A percentile compares a stretch with the other conserved stretches of the same genome.
Evolutionary conservation across 1,284 basidiomycete genomes (phyloP).

Genomic region (Athelia psychrophila): DNA sequence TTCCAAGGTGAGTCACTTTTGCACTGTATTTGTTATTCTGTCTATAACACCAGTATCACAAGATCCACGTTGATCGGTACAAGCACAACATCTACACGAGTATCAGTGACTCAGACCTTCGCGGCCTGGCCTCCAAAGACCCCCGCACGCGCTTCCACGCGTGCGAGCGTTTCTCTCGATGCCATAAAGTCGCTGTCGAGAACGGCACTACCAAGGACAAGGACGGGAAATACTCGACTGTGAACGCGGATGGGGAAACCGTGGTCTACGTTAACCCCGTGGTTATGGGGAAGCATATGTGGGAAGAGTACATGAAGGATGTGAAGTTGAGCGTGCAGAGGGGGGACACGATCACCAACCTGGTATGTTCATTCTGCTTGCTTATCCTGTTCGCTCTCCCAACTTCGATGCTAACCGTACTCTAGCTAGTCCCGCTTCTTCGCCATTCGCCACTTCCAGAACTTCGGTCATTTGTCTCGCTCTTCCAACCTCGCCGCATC

Average conservation of each 20-base stretch:
- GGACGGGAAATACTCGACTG: constrained; percentile 16
- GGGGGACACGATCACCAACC: constrained; percentile 48
- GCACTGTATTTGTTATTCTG: constrained; percentile 8
- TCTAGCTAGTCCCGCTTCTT: constrained; percentile 76
- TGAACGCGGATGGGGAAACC: constrained; percentile 42
- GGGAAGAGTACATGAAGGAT: constrained; percentile 57
- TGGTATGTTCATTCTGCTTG: constrained; percentile 43
- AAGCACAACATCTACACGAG: constrained; percentile 69
- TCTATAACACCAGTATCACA: constrained; percentile 1
- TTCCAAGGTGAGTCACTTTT: constrained; percentile 41
- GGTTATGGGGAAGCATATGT: constrained; percentile 56
- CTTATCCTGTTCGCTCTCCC: not conserved
- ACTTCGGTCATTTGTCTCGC: constrained; percentile 70
- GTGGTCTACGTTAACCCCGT: constrained; percentile 81
- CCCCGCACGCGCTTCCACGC: constrained; percentile 82
- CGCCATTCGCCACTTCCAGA: constrained; percentile 88
- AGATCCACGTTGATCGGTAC: constrained; percentile 91
- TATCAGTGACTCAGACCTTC: constrained; percentile 62
- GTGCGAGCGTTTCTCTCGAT: constrained; percentile 82
- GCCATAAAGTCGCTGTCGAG: constrained; percentile 56
- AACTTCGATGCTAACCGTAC: not conserved
- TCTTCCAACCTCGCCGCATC: constrained; percentile 74
- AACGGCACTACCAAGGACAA: constrained; percentile 1
- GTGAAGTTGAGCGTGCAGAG: constrained; percentile 38
- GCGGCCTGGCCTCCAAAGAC: constrained; percentile 62